Evolutionary conservation across 106 monocot species (phyloP), one percentile per base, ranked within the genome.

Genomic region (Dendrobium chrysotoxum): DNA sequence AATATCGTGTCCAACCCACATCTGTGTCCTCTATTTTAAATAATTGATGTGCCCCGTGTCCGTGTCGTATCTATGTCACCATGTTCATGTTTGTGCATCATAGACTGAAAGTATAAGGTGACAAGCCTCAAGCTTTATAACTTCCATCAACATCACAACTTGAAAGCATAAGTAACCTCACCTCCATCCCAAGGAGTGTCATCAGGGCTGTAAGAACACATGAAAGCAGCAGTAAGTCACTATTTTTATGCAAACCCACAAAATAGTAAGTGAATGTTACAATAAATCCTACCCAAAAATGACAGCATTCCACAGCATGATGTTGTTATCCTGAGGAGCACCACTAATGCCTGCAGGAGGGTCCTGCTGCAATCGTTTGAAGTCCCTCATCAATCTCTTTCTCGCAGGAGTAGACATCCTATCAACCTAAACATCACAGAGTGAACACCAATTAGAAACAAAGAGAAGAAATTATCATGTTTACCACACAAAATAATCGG

Each of bases 261-360:
- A 74, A 42, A 61, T 23, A 40, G 5, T 12, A 13, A 75, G 5
- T 20, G 21, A 75, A 50, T 3, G 2, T 35, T 46, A 68, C n/a
- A 66, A 25, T 3, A 20, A 68, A 31, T 31, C 84, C 17, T 84
- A 87, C 87, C 87, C 87, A 81, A 87, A 87, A 75, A 87, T 87
- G n/a, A 87, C 84, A 73, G 87, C 87, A 79, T 87, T 87, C 87
- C 84, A 87, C 3, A 87, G 71, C 84, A 84, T 87, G 67, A 87
- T 87, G 61, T 87, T 87, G 58, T 84, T 87, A 54, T 87, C 87
- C 54, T 84, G 87, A 3, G 87, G 87, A 66, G 87, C 87, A 53
- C 87, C 84, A 68, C 87, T 87, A 65, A 87, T 87, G 35, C 84
- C 87, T 28, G 84, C 87, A 83, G 87, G 87, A 75, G 87, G 87